Conservation (phyloP, 441 rosid genomes). For the Manihot esculenta region DNA sequence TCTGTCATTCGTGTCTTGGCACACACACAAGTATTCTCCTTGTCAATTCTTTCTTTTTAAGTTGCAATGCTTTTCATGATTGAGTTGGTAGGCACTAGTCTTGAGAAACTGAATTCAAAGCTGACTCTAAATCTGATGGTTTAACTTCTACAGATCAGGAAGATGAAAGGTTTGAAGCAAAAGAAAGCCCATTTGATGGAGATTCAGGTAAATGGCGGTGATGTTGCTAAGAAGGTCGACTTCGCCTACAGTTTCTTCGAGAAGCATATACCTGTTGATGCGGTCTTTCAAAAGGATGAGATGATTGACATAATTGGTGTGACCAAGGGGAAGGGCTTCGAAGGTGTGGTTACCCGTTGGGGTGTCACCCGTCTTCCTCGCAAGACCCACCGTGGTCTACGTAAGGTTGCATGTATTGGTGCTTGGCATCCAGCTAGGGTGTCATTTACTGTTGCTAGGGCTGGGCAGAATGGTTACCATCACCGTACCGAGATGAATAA, state of each 20-base stretch:
- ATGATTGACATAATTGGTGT: slow-evolving; percentile 88
- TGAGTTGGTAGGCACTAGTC: not conserved
- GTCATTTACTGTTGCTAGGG: slow-evolving; percentile 89
- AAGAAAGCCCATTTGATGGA: slow-evolving; percentile 92
- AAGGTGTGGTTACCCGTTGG: slow-evolving; percentile 95
- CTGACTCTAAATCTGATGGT: not conserved
- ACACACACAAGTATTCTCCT: slow-evolving; percentile 43
- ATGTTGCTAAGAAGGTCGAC: slow-evolving; percentile 71
- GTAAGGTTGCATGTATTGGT: slow-evolving; percentile 95
- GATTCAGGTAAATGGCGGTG: slow-evolving; percentile 82
- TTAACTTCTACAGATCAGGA: slow-evolving; percentile 55
- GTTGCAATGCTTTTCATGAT: not conserved
- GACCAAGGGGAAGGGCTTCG: slow-evolving; percentile 89
- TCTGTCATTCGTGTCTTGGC: slow-evolving; percentile 74
- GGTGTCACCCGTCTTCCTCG: slow-evolving; percentile 97
- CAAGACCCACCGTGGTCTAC: slow-evolving; percentile 90
- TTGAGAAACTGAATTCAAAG: not conserved
- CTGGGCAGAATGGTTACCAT: slow-evolving; percentile 94
- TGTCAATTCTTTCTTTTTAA: not conserved
- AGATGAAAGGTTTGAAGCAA: slow-evolving; percentile 90
- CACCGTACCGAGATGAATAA: slow-evolving; percentile 96
- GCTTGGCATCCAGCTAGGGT: slow-evolving; percentile 99
- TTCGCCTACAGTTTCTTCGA: slow-evolving; percentile 78
- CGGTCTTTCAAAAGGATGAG: slow-evolving; percentile 86
- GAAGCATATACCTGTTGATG: slow-evolving; percentile 71